Base-by-base conservation (phyloP, 306 rosid species). In the Dryas octopetala region DNA sequence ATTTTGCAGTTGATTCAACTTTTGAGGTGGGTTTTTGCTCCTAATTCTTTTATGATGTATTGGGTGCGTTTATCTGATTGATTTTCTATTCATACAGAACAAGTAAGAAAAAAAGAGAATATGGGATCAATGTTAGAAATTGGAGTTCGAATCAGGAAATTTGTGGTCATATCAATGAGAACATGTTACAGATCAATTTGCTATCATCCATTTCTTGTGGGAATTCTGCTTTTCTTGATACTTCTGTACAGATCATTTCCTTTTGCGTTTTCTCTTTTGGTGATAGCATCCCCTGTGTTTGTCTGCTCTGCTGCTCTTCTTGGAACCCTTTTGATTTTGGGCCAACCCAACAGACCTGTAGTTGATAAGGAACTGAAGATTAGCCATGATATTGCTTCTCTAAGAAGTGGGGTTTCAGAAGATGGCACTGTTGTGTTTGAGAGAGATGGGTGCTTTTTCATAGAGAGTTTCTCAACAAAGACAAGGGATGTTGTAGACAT, bases 301-400 rank as follows among this genome's bases (percentile, higher is more conserved):
- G 83, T 90, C 47, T 90, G 97, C 75, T 89, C 98, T 81, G 93
- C 88, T 86, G 73, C 84, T 86, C 82, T 96, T 79, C 99, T 96
- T 74, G 99, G 99, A 55, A 92, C 92, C 63, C 99, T 96, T 75
- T 80, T 96, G 82, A 92, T 91, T 83, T 88, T 88, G 19, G 99
- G 99, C 54, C 96, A 89, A 61, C 79, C 91, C 43, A 70, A 84
- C 76, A 55, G 88, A 57, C 91, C 92, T 5, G 89, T 92, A 83
- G 69, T 78, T 19, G 84, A 88, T 48, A 71, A 70, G 60, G 91
- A 83, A 66, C 93, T 87, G 82, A 80, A 76, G 46, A 64, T 75
- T 65, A 80, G 75, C 63, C 76, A 74, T 73, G 88, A 57, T 51
- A 51, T 86, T 77, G 80, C 90, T 58, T 85, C 93, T 66, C 82